Evolutionary conservation across 139 green algal species (phyloP).

Genomic region (Micractinium conductrix): DNA sequence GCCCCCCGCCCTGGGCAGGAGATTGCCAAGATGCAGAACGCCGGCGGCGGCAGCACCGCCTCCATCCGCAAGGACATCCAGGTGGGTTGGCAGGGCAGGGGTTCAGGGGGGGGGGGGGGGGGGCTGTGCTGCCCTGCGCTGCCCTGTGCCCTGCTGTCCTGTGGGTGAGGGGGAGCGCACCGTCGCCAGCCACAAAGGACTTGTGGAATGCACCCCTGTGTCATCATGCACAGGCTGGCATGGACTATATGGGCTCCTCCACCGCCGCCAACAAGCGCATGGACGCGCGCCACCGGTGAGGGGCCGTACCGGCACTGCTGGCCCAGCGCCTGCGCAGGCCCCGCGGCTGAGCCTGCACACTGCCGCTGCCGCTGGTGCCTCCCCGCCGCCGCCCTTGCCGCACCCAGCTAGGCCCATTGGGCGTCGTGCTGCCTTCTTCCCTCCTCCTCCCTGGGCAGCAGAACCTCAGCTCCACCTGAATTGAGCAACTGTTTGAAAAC

Average conservation of each 20-base stretch:
- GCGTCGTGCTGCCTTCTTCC: too few relatives aligned
- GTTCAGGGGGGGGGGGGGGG: neutral
- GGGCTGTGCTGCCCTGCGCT: neutral
- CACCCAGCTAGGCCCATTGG: too few relatives aligned
- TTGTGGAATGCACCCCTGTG: too few relatives aligned
- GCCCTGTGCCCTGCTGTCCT: too few relatives aligned
- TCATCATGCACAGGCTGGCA: neutral
- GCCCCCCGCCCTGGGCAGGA: neutral
- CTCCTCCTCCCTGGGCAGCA: too few relatives aligned
- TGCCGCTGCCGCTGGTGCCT: too few relatives aligned
- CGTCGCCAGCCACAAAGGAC: too few relatives aligned
- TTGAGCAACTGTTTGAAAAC: neutral
- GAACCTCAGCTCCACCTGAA: too few relatives aligned
- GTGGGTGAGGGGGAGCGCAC: too few relatives aligned
- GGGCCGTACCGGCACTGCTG: neutral
- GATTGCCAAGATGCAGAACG: neutral
- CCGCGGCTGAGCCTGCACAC: too few relatives aligned
- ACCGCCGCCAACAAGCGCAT: slow-evolving; percentile 27
- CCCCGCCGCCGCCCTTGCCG: too few relatives aligned
- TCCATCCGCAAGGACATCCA: neutral
- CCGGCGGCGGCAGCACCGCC: neutral
- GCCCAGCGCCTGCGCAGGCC: neutral
- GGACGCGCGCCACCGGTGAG: slow-evolving; percentile 18
- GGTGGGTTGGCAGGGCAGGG: neutral
- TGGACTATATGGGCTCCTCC: neutral